Evolutionary conservation across 2,329 filamentous ascomycete species (phyloP).

Genomic region (Podosphaera aphanis): DNA sequence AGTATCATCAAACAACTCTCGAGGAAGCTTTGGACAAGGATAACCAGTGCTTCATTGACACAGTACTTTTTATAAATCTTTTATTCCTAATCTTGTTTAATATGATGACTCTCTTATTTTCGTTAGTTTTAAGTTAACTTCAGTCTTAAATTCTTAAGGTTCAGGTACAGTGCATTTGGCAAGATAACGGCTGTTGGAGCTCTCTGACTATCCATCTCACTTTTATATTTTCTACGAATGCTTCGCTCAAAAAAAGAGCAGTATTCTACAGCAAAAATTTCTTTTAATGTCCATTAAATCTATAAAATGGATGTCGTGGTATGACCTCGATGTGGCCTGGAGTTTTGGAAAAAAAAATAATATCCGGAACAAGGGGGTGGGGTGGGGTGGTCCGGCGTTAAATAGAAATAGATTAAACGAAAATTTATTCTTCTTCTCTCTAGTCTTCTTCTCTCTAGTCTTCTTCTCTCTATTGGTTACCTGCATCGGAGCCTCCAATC

Average conservation of each 20-base stretch:
- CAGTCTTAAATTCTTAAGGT: neutral
- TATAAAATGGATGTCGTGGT: neutral
- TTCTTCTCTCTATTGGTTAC: too few relatives aligned
- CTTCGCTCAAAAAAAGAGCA: neutral
- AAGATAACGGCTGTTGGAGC: too few relatives aligned
- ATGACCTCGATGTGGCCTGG: neutral
- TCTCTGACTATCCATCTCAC: too few relatives aligned
- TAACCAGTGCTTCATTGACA: neutral
- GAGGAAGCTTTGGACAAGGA: constrained; percentile 10
- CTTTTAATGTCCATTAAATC: neutral
- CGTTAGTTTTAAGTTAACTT: neutral
- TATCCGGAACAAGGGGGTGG: neutral
- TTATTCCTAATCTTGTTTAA: neutral
- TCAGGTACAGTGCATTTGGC: neutral
- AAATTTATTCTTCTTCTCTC: too few relatives aligned
- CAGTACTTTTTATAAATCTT: neutral
- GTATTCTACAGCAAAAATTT: neutral
- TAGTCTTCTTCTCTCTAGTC: too few relatives aligned
- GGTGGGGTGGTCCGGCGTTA: too few relatives aligned
- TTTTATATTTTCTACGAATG: too few relatives aligned
- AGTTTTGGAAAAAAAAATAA: neutral
- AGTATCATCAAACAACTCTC: constrained; percentile 7
- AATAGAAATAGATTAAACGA: too few relatives aligned
- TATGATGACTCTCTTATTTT: neutral
- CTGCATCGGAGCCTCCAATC: too few relatives aligned